Percentiles rank a stretch among this genome's conserved stretches.
Conservation (phyloP, 352 stramenopile species). For the Phytophthora melonis region DNA sequence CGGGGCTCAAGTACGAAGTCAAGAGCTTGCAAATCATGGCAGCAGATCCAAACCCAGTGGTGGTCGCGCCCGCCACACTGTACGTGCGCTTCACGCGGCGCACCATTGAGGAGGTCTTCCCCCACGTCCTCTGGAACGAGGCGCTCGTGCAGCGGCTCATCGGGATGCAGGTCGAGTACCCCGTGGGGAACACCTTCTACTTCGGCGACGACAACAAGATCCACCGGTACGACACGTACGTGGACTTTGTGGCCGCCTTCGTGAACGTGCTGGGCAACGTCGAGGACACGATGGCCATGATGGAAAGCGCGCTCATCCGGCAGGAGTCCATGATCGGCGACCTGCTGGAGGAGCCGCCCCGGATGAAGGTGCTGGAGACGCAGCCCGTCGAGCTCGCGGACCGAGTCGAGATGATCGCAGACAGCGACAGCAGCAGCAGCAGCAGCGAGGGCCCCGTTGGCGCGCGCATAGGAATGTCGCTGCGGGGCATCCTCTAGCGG, state of each 20-base stretch:
- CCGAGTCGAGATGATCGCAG: constrained; percentile 25
- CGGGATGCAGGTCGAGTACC: constrained; percentile 58
- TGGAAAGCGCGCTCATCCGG: constrained; percentile 64
- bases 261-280: constrained; percentile 51
- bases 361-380: constrained; percentile 24
- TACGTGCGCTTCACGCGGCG: constrained; percentile 64
- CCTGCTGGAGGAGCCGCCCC: constrained; percentile 38
- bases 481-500: constrained; percentile 28
- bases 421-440: constrained; percentile 25
- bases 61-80: constrained; percentile 55
- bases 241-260: constrained; percentile 67
- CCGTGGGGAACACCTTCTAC: constrained; percentile 69
- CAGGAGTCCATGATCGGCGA: constrained; percentile 68
- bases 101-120: constrained; percentile 77
- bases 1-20: constrained; percentile 60
- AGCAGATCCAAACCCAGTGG: constrained; percentile 46
- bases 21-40: constrained; percentile 52
- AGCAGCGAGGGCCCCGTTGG: constrained; percentile 13
- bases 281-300: constrained; percentile 54
- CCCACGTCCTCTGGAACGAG: constrained; percentile 72
- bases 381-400: not conserved
- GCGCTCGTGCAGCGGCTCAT: constrained; percentile 73
- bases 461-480: constrained; percentile 31
- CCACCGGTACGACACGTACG: constrained; percentile 64
- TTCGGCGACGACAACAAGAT: constrained; percentile 67